These are phyloP conservation scores for Colletotrichum spaethianum DNA, from an alignment of 2,329 filamentous ascomycete genomes.

Conservation along the genomic window DNA sequence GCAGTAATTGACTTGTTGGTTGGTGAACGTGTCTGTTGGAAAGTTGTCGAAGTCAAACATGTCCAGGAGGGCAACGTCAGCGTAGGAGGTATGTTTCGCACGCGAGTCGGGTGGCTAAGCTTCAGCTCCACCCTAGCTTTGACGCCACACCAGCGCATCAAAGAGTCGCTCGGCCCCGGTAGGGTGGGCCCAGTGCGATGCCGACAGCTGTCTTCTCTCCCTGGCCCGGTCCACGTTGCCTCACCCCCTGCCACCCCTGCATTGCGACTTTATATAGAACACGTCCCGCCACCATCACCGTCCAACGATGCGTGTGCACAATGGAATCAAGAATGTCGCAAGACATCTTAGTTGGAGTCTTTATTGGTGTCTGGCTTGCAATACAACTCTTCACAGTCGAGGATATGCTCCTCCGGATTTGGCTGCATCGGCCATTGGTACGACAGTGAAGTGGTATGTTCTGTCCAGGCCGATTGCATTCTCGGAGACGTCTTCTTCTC, in stretches of 20 bases:
- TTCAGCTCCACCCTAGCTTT: slow-evolving; percentile 42
- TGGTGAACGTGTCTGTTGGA: slow-evolving; percentile 34
- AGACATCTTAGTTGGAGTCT: not conserved
- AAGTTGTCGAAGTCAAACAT: slow-evolving; percentile 34
- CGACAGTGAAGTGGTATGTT: not conserved
- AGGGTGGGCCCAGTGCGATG: slow-evolving; percentile 29
- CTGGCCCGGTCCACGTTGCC: not conserved
- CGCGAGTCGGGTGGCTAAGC: slow-evolving; percentile 42
- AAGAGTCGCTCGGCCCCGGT: slow-evolving; percentile 28
- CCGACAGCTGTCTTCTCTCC: slow-evolving; percentile 35
- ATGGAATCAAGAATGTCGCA: not conserved
- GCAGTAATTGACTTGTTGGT: slow-evolving; percentile 29
- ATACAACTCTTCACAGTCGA: not conserved
- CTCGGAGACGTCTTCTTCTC: not conserved
- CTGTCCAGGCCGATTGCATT: not conserved
- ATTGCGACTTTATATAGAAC: slow-evolving; percentile 30
- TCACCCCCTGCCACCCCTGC: slow-evolving; percentile 21
- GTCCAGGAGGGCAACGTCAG: slow-evolving; percentile 40
- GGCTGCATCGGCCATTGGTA: not conserved
- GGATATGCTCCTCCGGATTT: not conserved
- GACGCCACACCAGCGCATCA: slow-evolving; percentile 42
- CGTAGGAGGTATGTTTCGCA: slow-evolving; percentile 42
- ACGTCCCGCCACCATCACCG: not conserved
- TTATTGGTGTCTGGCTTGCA: not conserved
- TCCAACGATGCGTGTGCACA: not conserved